Percentiles rank a stretch among this genome's conserved stretches.
Conservation (phyloP, 2,329 filamentous ascomycete genomes). For the Pezizomycotina sp. region DNA sequence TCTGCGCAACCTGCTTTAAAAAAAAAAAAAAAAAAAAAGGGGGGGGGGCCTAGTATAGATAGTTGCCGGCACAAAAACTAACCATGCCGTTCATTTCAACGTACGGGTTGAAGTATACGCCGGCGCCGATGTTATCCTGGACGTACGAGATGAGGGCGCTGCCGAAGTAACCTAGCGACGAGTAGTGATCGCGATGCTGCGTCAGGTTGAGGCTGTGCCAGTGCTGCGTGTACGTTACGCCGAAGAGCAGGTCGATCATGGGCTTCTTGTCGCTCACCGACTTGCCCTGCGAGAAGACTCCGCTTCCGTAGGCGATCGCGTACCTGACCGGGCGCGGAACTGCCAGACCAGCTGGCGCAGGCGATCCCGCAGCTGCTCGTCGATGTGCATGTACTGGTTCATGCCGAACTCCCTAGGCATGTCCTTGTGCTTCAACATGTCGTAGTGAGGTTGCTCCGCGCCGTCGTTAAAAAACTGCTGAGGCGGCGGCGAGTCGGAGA, state of each 20-base stretch:
- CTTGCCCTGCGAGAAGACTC: conserved; percentile 67
- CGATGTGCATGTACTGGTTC: conserved; percentile 92
- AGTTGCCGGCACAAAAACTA: neutral
- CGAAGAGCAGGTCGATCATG: conserved; percentile 98
- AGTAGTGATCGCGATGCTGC: conserved; percentile 87
- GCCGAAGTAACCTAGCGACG: conserved; percentile 62
- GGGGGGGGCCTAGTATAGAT: neutral
- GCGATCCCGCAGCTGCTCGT: conserved; percentile 85
- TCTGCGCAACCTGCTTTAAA: neutral
- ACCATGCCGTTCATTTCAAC: conserved; percentile 76
- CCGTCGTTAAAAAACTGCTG: conserved; percentile 7
- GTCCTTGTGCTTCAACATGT: conserved; percentile 12
- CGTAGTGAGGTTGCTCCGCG: conserved; percentile 16
- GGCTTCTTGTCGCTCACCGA: conserved; percentile 28
- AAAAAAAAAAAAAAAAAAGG: neutral
- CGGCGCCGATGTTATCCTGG: conserved; percentile 77
- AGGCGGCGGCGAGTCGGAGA: neutral
- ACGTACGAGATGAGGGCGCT: conserved; percentile 71
- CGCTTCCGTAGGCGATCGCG: conserved; percentile 92
- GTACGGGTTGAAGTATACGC: conserved; percentile 95
- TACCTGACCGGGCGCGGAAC: conserved; percentile 90
- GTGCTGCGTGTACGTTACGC: conserved; percentile 83
- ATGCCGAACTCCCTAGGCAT: conserved; percentile 74
- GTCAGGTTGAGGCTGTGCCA: conserved; percentile 88
- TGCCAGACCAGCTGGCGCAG: conserved; percentile 76